A percentile compares a stretch with the other conserved stretches of the same genome.
Evolutionary conservation across 2,329 filamentous ascomycete genomes (phyloP).

Genomic region (Aspergillus thermomutatus): DNA sequence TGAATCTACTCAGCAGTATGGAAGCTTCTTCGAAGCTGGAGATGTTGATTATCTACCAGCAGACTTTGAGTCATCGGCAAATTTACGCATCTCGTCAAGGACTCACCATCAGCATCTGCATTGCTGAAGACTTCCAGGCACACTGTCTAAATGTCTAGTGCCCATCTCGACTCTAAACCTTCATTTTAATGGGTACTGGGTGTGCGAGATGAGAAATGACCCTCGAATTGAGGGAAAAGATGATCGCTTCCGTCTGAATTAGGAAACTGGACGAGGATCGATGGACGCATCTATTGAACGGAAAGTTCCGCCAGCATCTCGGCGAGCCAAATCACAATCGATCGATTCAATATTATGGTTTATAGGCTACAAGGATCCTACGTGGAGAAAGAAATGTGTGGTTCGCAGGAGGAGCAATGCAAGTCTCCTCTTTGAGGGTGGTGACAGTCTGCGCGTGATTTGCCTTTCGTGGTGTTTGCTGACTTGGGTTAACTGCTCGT

Average conservation of each 20-base stretch:
- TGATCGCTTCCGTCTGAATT: background rate
- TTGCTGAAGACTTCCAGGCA: no score
- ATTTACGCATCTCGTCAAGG: no score
- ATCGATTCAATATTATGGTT: slow-evolving; percentile 1
- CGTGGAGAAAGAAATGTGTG: slow-evolving; percentile 4
- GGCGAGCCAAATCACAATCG: slow-evolving; percentile 8
- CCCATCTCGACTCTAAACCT: no score
- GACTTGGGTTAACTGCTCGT: background rate
- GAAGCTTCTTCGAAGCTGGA: background rate
- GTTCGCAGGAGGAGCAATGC: background rate
- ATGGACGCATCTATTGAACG: slow-evolving; percentile 10
- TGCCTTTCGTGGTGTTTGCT: background rate
- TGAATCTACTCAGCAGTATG: background rate
- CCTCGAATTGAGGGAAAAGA: background rate
- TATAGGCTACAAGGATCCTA: background rate
- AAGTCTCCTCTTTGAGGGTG: background rate
- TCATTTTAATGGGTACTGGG: no score
- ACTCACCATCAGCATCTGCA: no score
- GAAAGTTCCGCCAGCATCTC: slow-evolving; percentile 11
- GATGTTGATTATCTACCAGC: background rate
- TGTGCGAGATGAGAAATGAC: background rate
- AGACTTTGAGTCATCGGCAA: no score
- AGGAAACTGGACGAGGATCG: background rate
- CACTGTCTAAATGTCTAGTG: no score
- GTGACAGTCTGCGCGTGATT: background rate